phyloP scores from a whole-genome alignment of 106 monocot species.

The Allium sativum region DNA sequence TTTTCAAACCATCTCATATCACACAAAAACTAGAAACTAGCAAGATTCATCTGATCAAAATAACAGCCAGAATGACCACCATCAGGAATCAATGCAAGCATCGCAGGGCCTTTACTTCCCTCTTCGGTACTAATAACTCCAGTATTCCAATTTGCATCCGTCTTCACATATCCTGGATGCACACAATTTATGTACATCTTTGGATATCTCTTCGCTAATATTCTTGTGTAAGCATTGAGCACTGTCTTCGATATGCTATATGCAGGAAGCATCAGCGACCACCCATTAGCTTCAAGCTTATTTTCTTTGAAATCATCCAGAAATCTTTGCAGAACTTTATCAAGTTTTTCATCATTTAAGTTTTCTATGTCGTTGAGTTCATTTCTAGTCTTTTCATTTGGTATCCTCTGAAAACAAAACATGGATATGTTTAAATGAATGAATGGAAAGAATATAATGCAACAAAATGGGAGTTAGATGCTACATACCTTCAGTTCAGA shows the following conservation, averaged over 20 bases:
- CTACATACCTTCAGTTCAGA: slow-evolving; percentile 37
- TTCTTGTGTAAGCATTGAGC: slow-evolving; percentile 45
- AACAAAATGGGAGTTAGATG: neutral
- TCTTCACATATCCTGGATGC: slow-evolving; percentile 44
- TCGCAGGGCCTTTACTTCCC: slow-evolving; percentile 36
- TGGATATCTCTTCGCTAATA: slow-evolving; percentile 41
- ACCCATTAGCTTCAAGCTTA: slow-evolving; percentile 27
- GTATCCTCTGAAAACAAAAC: neutral
- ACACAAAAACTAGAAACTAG: neutral
- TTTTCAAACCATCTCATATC: too few species aligned
- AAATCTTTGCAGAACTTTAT: slow-evolving; percentile 24
- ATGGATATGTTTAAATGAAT: too few species aligned
- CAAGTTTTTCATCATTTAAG: slow-evolving; percentile 26
- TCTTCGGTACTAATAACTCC: slow-evolving; percentile 19
- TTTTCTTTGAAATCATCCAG: slow-evolving; percentile 33
- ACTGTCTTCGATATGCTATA: slow-evolving; percentile 51
- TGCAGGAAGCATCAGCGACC: slow-evolving; percentile 41
- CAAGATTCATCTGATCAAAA: slow-evolving; percentile 37
- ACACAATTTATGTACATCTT: slow-evolving; percentile 48
- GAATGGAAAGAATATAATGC: neutral
- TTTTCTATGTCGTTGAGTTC: slow-evolving; percentile 1
- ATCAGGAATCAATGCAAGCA: slow-evolving; percentile 32
- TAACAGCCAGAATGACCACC: slow-evolving; percentile 33
- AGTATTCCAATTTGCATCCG: slow-evolving; percentile 40
- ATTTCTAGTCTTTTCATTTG: neutral